Evolutionary conservation across 169 alveolate genomes (phyloP), one percentile per base, ranked within the genome.

Genomic region (Cardiosporidium cionae): DNA sequence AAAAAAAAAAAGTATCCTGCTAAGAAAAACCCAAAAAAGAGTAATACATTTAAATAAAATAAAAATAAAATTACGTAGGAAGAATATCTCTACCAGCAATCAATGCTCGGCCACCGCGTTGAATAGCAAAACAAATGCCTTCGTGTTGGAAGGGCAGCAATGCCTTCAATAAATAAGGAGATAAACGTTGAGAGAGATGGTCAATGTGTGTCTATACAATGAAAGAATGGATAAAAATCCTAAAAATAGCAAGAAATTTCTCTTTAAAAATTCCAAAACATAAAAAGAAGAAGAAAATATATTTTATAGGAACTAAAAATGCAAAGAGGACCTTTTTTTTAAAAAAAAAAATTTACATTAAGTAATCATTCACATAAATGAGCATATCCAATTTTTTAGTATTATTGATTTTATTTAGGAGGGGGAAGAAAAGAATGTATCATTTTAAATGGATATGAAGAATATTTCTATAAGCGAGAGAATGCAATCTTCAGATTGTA

Each of bases 51-150:
- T n/a, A n/a, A n/a, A n/a, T n/a, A n/a, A n/a, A n/a, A n/a, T n/a
- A n/a, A n/a, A n/a, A n/a, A n/a, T n/a, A n/a, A n/a, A n/a, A n/a
- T n/a, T n/a, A n/a, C n/a, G n/a, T n/a, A n/a, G n/a, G n/a, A n/a
- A n/a, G n/a, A n/a, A n/a, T n/a, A n/a, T n/a, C n/a, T n/a, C n/a
- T n/a, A n/a, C n/a, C n/a, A 2, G 98, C 99, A 6, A 97, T 89
- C 64, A 97, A 76, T 32, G 90, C 87, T 65, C 99, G 88, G 7
- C 99, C 98, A 74, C 91, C 90, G 70, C 92, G 86, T 64, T 79
- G 82, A 35, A 96, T 66, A 0, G 97, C 99, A 80, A 87, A 94
- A 33, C 84, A 74, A 16, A 97, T 90, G 32, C 99, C 99, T 68
- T 93, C 97, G 76, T 79, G 81, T 86, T 97, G 96, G 81, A 94